Evolutionary conservation across 1,284 basidiomycete genomes (phyloP).

Genomic region (Somion occarium): DNA sequence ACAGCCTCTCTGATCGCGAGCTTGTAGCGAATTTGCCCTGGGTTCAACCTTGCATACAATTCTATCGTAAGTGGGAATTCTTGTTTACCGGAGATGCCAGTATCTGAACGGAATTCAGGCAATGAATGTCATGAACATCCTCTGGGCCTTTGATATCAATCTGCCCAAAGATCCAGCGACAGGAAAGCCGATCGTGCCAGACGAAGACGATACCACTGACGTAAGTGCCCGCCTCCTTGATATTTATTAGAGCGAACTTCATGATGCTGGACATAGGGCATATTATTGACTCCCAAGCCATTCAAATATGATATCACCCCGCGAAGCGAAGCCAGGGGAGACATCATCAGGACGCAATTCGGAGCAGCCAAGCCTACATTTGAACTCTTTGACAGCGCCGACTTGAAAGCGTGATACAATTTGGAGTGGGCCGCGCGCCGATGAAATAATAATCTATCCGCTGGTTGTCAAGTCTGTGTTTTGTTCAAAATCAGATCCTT

Average conservation of each 20-base stretch:
- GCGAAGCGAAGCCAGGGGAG: constrained; percentile 3
- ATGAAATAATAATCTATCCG: no score
- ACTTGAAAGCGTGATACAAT: no score
- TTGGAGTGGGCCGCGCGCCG: no score
- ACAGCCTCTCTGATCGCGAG: neutral
- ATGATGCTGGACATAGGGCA: no score
- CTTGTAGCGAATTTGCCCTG: constrained; percentile 19
- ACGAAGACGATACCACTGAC: constrained; percentile 1
- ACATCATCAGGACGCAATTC: constrained; percentile 8
- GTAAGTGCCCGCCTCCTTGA: neutral
- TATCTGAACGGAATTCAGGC: constrained; percentile 1
- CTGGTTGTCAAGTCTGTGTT: no score
- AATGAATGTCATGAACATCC: constrained; percentile 11
- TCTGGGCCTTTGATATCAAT: constrained; percentile 12
- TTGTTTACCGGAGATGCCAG: neutral
- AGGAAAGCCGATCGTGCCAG: neutral
- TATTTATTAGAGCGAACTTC: neutral
- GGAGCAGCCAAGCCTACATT: constrained; percentile 1
- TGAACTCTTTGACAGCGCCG: neutral
- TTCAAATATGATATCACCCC: constrained; percentile 6
- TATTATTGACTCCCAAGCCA: constrained; percentile 3
- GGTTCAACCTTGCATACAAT: constrained; percentile 17
- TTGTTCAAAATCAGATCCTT: no score
- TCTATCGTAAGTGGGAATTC: constrained; percentile 9
- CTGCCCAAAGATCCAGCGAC: constrained; percentile 6